Percentiles rank a stretch among this genome's conserved stretches.
These are phyloP conservation scores for Russula sp. DNA, from an alignment of 768 basidiomycete species.

Conservation along the genomic window DNA sequence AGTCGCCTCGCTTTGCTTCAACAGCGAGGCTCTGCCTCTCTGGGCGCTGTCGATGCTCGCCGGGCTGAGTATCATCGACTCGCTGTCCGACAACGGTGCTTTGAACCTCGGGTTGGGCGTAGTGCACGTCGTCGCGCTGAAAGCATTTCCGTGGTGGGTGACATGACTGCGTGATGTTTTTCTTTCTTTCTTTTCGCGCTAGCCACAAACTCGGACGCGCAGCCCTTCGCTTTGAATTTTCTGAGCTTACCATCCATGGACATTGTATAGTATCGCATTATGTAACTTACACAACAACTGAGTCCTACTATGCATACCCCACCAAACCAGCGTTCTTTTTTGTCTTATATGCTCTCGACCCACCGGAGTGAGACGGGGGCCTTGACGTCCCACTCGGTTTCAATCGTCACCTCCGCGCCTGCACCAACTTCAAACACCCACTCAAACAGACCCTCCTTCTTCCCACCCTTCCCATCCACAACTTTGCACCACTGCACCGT, in stretches of 20 bases:
- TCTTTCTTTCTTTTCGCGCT: neutral
- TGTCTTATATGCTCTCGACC: slow-evolving; percentile 21
- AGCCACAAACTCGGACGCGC: neutral
- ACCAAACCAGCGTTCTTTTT: neutral
- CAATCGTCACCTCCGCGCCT: slow-evolving; percentile 39
- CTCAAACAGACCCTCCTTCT: slow-evolving; percentile 52
- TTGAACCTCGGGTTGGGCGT: slow-evolving; percentile 36
- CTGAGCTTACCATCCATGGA: neutral
- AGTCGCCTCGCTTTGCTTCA: slow-evolving; percentile 27
- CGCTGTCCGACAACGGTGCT: slow-evolving; percentile 37
- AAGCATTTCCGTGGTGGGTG: neutral
- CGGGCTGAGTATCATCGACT: slow-evolving; percentile 40
- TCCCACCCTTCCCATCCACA: slow-evolving; percentile 42
- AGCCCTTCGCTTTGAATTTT: neutral
- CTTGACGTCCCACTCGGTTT: slow-evolving; percentile 50
- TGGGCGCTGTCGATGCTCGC: slow-evolving; percentile 30
- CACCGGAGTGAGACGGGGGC: slow-evolving; percentile 32
- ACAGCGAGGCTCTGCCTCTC: slow-evolving; percentile 24
- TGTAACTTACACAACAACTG: neutral
- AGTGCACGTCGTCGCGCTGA: slow-evolving; percentile 33
- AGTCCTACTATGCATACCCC: neutral
- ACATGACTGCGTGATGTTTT: neutral
- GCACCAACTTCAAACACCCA: slow-evolving; percentile 44
- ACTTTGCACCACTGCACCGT: slow-evolving; percentile 34
- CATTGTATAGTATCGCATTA: slow-evolving; percentile 10